phyloP scores from a whole-genome alignment of 345 rosid species.

The Eucalyptus polyanthemos region DNA sequence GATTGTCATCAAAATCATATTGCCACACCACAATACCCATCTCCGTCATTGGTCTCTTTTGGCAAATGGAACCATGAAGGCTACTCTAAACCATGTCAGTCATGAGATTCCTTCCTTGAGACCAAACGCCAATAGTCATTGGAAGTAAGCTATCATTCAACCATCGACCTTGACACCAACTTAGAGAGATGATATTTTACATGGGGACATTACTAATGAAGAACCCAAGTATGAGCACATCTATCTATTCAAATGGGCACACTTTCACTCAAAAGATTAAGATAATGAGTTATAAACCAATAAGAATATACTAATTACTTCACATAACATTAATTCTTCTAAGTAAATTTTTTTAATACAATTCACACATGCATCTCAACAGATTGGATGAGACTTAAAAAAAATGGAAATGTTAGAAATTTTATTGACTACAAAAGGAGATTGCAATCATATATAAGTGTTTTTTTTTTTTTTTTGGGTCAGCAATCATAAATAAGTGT shows the following conservation, averaged over 20 bases:
- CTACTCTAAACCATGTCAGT: rapidly evolving
- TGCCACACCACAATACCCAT: neutral
- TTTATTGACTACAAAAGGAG: neutral
- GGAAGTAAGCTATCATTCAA: neutral
- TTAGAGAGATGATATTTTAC: neutral
- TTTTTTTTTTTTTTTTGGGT: neutral
- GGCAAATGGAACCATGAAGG: neutral
- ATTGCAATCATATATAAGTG: neutral
- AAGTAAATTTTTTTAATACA: neutral
- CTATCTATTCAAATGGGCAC: neutral
- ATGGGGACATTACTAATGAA: neutral
- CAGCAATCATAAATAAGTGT: neutral
- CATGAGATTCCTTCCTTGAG: neutral
- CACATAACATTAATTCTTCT: neutral
- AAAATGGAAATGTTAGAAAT: neutral
- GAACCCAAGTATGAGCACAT: neutral
- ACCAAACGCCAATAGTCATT: neutral
- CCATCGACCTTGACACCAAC: neutral
- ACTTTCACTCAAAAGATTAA: neutral
- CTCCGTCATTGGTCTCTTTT: neutral
- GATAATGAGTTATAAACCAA: neutral
- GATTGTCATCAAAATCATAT: neutral
- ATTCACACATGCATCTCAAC: neutral
- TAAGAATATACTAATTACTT: neutral
- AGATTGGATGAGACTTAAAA: neutral